Percentiles rank a stretch among this genome's conserved stretches.
phyloP scores from a whole-genome alignment of 148 eudicot genomes.

The Dianthus caryophyllus region DNA sequence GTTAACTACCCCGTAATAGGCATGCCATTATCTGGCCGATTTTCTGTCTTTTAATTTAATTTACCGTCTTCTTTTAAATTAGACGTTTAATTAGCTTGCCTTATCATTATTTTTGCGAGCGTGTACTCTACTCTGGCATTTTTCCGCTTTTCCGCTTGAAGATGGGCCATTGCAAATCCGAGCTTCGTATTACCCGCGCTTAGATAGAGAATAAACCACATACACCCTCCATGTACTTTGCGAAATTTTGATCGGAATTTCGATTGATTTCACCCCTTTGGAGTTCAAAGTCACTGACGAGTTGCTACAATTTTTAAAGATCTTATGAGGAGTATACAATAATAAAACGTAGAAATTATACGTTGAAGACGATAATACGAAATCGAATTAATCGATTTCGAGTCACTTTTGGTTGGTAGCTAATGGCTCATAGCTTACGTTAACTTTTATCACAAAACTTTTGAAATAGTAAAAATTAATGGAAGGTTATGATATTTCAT shows the following conservation, averaged over 20 bases:
- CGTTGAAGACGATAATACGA: conserved; percentile 7
- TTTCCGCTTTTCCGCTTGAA: conserved; percentile 4
- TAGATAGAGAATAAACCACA: conserved; percentile 19
- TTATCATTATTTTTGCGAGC: neutral
- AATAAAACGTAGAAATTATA: neutral
- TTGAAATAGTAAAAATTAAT: neutral
- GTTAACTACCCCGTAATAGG: neutral
- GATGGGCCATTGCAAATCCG: neutral
- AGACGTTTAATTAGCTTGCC: neutral
- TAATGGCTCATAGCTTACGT: neutral
- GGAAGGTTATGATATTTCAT: conserved; percentile 15
- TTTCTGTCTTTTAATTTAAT: neutral
- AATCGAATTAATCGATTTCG: neutral
- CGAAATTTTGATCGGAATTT: neutral
- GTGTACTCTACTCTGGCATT: conserved; percentile 4
- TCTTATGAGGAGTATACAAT: no score
- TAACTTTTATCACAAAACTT: neutral
- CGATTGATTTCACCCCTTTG: no score
- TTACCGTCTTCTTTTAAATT: neutral
- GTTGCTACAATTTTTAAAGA: neutral
- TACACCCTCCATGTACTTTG: neutral
- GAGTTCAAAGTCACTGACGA: no score
- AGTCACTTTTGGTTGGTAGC: neutral
- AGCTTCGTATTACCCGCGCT: neutral
- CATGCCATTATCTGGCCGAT: neutral